Evolutionary conservation across 2,329 filamentous ascomycete species (phyloP).

Genomic region (Fusarium devonianum): DNA sequence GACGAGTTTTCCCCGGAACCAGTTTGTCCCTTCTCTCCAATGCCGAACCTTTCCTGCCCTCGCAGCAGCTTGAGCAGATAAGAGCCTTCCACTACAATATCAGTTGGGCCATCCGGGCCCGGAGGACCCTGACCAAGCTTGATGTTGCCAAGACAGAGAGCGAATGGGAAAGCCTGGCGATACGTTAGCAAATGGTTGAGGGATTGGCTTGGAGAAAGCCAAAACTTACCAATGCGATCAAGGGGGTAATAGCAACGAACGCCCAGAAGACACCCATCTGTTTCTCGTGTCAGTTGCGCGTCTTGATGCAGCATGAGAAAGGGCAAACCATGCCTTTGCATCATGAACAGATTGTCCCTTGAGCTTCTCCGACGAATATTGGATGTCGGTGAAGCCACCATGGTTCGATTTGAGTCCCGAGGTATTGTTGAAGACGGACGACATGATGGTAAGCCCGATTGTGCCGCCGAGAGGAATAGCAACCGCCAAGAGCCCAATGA

Average conservation of each 20-base stretch:
- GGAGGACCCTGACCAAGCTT: slow-evolving; percentile 40
- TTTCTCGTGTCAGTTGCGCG: neutral
- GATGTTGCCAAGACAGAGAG: slow-evolving; percentile 45
- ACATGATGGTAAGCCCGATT: slow-evolving; percentile 71
- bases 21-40: slow-evolving; percentile 24
- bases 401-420: slow-evolving; percentile 40
- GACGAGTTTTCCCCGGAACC: slow-evolving; percentile 1
- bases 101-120: slow-evolving; percentile 39
- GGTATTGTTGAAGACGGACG: slow-evolving; percentile 71
- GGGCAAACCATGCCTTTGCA: slow-evolving; percentile 38
- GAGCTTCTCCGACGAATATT: slow-evolving; percentile 16
- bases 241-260: slow-evolving; percentile 66
- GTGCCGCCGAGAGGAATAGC: slow-evolving; percentile 70
- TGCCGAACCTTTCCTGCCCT: slow-evolving; percentile 16
- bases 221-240: slow-evolving; percentile 55
- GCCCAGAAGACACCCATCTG: slow-evolving; percentile 69
- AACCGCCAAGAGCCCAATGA: slow-evolving; percentile 67
- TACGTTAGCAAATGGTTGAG: slow-evolving; percentile 8
- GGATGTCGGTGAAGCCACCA: slow-evolving; percentile 37
- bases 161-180: slow-evolving; percentile 37
- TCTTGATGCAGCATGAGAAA: neutral
- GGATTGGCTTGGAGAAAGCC: no score
- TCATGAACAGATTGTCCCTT: slow-evolving; percentile 34
- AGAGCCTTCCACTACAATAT: slow-evolving; percentile 41
- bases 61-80: slow-evolving; percentile 42